Conservation (phyloP, 2,329 filamentous ascomycete genomes). For the Colletotrichum kahawae region DNA sequence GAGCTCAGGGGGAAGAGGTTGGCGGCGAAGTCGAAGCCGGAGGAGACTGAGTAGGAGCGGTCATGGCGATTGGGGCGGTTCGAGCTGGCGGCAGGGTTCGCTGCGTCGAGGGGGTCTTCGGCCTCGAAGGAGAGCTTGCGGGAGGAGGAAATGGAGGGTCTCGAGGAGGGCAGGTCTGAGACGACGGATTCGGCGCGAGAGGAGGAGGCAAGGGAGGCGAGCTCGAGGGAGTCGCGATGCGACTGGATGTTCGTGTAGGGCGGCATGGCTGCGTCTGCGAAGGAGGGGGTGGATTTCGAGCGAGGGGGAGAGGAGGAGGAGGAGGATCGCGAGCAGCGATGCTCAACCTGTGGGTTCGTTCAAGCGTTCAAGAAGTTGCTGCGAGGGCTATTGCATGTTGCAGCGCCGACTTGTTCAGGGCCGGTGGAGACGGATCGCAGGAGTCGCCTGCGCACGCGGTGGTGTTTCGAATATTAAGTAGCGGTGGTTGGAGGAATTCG, state of each 20-base stretch:
- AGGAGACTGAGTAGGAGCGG: constrained; percentile 88
- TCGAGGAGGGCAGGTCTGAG: constrained; percentile 71
- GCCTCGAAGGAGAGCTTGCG: constrained; percentile 87
- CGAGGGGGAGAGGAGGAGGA: neutral
- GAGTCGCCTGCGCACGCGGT: neutral
- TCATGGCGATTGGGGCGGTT: constrained; percentile 49
- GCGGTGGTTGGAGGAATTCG: neutral
- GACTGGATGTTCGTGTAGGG: constrained; percentile 48
- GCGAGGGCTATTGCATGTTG: constrained; percentile 18
- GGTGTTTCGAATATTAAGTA: neutral
- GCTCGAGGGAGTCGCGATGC: constrained; percentile 88
- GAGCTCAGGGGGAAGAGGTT: constrained; percentile 93
- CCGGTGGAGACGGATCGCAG: neutral
- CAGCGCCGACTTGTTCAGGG: neutral
- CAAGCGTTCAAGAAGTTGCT: neutral
- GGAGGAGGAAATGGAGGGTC: constrained; percentile 90
- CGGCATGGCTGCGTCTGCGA: constrained; percentile 27
- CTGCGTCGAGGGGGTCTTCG: constrained; percentile 77
- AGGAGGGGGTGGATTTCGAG: neutral
- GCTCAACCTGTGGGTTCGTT: constrained; percentile 1
- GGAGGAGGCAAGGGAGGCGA: constrained; percentile 91
- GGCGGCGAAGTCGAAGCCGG: constrained; percentile 93
- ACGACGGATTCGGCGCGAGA: constrained; percentile 66
- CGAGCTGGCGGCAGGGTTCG: constrained; percentile 53
- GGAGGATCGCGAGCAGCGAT: constrained; percentile 8